Conservation (phyloP, 2,329 filamentous ascomycete species). For the Diplodia corticola region DNA sequence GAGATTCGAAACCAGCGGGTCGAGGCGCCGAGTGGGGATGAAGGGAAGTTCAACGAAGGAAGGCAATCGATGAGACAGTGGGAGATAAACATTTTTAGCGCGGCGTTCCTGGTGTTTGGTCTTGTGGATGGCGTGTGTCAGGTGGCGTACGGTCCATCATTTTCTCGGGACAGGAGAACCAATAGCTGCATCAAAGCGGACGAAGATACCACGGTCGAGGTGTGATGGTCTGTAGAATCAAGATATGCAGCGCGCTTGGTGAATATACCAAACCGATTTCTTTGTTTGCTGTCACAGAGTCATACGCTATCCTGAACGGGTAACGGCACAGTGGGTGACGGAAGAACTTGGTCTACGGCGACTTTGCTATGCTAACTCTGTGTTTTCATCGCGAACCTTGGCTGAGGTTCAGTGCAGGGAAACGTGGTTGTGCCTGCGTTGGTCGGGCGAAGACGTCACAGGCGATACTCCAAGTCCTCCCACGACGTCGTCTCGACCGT, state of each 20-base stretch:
- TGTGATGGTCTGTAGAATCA: background rate
- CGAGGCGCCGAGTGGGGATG: background rate
- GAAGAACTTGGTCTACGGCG: too few species aligned
- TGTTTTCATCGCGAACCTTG: too few species aligned
- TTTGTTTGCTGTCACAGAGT: background rate
- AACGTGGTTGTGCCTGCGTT: background rate
- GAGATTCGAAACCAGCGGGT: too few species aligned
- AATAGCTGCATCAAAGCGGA: background rate
- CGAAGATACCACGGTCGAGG: background rate
- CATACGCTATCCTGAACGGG: background rate
- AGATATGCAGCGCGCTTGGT: background rate
- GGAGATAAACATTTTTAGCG: slow-evolving; percentile 34
- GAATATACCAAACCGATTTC: background rate
- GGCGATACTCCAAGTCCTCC: slow-evolving; percentile 49
- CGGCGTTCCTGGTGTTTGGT: slow-evolving; percentile 39
- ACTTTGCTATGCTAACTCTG: background rate
- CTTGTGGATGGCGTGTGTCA: background rate
- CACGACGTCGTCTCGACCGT: slow-evolving; percentile 64
- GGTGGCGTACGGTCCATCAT: background rate
- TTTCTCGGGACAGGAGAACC: background rate
- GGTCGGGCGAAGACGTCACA: slow-evolving; percentile 24
- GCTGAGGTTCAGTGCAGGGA: background rate
- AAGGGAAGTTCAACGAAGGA: background rate
- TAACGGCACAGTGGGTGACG: background rate
- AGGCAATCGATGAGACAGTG: too few species aligned